Evolutionary conservation across 2,329 filamentous ascomycete species (phyloP), one percentile per base, ranked within the genome.

Genomic region (Alternaria arborescens): DNA sequence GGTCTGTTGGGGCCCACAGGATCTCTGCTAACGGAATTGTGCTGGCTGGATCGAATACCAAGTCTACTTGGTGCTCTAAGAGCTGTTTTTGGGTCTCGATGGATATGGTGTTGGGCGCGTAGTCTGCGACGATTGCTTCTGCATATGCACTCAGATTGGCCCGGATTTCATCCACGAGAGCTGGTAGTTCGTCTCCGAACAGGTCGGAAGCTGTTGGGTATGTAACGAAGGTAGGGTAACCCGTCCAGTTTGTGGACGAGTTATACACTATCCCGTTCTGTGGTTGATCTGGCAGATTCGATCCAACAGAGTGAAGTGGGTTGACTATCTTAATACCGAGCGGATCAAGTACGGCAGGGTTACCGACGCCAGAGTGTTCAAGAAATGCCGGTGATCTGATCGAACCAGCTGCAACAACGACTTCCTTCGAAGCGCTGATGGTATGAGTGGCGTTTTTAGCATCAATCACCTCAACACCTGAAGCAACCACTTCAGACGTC

Each of bases 21-120:
- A 83, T 74, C 67, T 87, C 85, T 0, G 78, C 81, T 3, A 85
- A 71, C 0, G 84, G 82, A 0, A 84, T 77, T 12, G 64, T 64
- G 56, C 78, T 72, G 18, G 76, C 71, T 6, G 50, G 8, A 11
- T 50, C 28, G 70, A 85, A 85, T 16, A 86, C 77, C 10, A 86
- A 73, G 51, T 83, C 78, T 60, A 85, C 77, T 69, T 86, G 83
- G 3, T 82, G 71, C 8, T 71, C 70, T 20, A 86, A 75, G 2
- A 84, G 69, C 14, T 70, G 67, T 58, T 83, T 76, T 30, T 85
- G 60, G 14, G 77, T 73, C 14, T 73, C 57, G 5, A 71, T 64
- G 10, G 69, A 69, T 3, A 68, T 72, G 2, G 65, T 60, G 47
- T 70, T 52, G 2, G 55, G 46, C 6, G 65, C 61, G 14, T 62